A percentile compares a stretch with the other conserved stretches of the same genome.
phyloP scores from a whole-genome alignment of 2,329 filamentous ascomycete species.

The Ophiocordyceps polyrhachis-furcata region DNA sequence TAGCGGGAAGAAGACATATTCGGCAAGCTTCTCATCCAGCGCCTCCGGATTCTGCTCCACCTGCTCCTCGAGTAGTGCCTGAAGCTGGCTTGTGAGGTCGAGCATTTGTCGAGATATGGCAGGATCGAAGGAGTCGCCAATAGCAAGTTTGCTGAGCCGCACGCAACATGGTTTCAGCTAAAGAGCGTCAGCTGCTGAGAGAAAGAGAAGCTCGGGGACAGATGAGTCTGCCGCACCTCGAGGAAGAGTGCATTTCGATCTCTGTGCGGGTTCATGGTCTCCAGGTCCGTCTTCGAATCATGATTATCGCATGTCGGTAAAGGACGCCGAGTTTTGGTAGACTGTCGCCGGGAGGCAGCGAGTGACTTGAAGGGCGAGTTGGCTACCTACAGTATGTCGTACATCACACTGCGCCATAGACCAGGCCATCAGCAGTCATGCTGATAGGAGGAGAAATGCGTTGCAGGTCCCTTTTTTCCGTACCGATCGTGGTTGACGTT shows the following conservation, averaged over 20 bases:
- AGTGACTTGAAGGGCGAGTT: no score
- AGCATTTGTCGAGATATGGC: constrained; percentile 24
- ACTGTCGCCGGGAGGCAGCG: no score
- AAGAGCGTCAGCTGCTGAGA: constrained; percentile 1
- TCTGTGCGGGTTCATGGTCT: constrained; percentile 5
- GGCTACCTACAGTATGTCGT: no score
- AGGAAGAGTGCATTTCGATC: constrained; percentile 19
- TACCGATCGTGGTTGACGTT: no score
- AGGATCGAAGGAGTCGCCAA: constrained; percentile 25
- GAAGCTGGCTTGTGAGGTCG: constrained; percentile 25
- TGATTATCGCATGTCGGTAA: no score
- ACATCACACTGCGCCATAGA: no score
- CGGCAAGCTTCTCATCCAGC: constrained; percentile 67
- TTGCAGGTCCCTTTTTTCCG: no score
- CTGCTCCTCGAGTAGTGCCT: constrained; percentile 26
- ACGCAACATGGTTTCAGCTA: constrained; percentile 47
- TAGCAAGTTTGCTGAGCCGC: constrained; percentile 36
- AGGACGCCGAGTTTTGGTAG: no score
- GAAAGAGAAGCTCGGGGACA: not conserved
- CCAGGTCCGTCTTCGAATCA: not conserved
- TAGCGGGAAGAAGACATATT: constrained; percentile 89
- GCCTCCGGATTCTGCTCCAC: constrained; percentile 22
- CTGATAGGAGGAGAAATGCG: no score
- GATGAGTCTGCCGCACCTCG: constrained; percentile 8
- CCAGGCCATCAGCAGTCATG: no score